Percentiles rank a stretch among this genome's conserved stretches.
These are phyloP conservation scores for Starmera dryadoides DNA, from an alignment of 805 yeast genomes.

Conservation along the genomic window DNA sequence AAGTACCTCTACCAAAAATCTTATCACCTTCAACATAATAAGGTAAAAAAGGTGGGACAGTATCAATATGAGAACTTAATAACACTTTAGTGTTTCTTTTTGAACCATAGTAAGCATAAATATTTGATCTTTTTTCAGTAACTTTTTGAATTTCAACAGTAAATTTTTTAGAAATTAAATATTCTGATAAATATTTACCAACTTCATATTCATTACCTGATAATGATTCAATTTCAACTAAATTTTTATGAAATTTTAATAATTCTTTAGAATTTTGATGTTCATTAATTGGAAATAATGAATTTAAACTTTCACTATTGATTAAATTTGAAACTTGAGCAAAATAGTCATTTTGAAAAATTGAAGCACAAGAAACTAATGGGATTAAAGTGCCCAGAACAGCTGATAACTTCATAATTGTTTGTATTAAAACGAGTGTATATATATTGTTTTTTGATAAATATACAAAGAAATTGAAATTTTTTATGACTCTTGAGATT, in stretches of 20 bases:
- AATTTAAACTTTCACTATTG: background rate
- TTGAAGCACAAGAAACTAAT: background rate
- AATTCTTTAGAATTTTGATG: conserved; percentile 15
- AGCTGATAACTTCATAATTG: background rate
- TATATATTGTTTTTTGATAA: no score
- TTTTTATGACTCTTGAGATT: no score
- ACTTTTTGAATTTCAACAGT: conserved; percentile 42
- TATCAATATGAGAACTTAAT: conserved; percentile 61
- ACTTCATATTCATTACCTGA: conserved; percentile 10
- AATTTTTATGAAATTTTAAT: conserved; percentile 17
- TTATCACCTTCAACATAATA: conserved; percentile 37
- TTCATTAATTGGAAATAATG: conserved; percentile 2
- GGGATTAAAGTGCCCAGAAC: background rate
- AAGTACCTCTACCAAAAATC: conserved; percentile 60
- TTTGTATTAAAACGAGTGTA: no score
- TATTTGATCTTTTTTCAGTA: conserved; percentile 33
- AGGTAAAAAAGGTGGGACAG: conserved; percentile 61
- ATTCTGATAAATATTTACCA: conserved; percentile 8
- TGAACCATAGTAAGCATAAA: conserved; percentile 52
- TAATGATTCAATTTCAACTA: conserved; percentile 19
- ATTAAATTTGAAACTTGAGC: background rate
- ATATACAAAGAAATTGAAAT: no score
- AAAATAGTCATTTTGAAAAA: background rate
- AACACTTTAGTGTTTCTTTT: conserved; percentile 36
- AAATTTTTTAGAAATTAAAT: conserved; percentile 28